Base-by-base conservation (phyloP, 108 stramenopile species). In the Nannochloropsis gaditana region DNA sequence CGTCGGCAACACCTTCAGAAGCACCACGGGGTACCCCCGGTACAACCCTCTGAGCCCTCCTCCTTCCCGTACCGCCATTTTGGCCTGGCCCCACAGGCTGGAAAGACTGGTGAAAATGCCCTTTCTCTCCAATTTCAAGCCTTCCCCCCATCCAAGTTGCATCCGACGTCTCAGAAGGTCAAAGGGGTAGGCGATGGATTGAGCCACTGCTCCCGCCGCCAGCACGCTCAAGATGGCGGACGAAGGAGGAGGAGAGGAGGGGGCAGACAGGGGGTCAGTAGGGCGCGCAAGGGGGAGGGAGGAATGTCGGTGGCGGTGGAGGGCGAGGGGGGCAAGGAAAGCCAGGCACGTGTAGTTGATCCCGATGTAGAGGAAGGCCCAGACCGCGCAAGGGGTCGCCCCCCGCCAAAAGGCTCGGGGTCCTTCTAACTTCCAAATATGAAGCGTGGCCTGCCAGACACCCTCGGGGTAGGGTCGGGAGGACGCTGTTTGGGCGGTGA, bases 341-440 rank as follows among this genome's bases (percentile, higher is more conserved):
- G 59, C 59, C 3, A 73, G 59, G 59, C 59, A 73, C 5, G 59
- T 73, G 59, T 73, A 73, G n/a, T 73, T 73, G 59, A 73, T 73
- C n/a, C 59, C 59, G 59, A 73, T 73, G 59, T 73, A 73, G 3
- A 73, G 6, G 59, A 73, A 73, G 8, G 59, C 59, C 59, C 59
- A 73, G n/a, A 73, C n/a, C 59, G 59, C 59, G n/a, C 59, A 73
- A n/a, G 59, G 59, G 19, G 59, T 73, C 3, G 59, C 59, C n/a
- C 59, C 59, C 59, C 59, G 15, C 6, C 15, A 15, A 15, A 73
- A 8, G 19, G 59, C 59, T 4, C 59, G 59, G 3, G 59, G 59
- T n/a, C 59, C 59, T 6, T 73, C 59, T n/a, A 2, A 2, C 59
- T n/a, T 15, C 59, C 59, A 73, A n/a, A 73, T 73, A 15, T 8